These are phyloP conservation scores for Parascedosporium putredinis DNA, from an alignment of 2,329 filamentous ascomycete species.

Conservation along the genomic window DNA sequence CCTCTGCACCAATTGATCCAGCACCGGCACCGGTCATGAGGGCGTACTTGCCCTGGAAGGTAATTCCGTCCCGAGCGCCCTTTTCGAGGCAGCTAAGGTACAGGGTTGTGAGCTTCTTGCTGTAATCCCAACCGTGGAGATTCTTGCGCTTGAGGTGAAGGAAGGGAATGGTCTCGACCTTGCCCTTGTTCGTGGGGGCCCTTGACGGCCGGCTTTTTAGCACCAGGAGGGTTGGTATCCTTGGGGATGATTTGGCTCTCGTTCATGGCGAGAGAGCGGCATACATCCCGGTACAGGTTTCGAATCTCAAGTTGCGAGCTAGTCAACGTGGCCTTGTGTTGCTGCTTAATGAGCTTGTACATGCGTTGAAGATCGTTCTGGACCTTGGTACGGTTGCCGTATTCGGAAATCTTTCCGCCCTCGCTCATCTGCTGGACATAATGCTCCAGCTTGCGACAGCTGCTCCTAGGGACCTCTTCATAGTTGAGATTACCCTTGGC, in stretches of 20 bases:
- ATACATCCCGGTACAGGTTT: constrained; percentile 83
- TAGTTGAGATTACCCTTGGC: constrained; percentile 87
- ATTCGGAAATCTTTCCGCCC: constrained; percentile 96
- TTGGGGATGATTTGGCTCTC: constrained; percentile 93
- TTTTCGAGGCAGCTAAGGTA: constrained; percentile 90
- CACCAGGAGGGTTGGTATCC: constrained; percentile 52
- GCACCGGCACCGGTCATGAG: constrained; percentile 98
- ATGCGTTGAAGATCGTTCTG: constrained; percentile 91
- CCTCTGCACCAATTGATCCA: constrained; percentile 94
- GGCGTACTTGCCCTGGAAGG: constrained; percentile 88
- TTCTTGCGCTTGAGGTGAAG: constrained; percentile 91
- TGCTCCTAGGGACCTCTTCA: constrained; percentile 73
- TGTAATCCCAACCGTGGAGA: constrained; percentile 95
- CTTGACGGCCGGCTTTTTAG: constrained; percentile 41
- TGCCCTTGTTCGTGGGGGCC: constrained; percentile 58
- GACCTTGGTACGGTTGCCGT: constrained; percentile 95
- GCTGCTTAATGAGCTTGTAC: constrained; percentile 97
- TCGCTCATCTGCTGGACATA: constrained; percentile 98
- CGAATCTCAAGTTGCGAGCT: constrained; percentile 95
- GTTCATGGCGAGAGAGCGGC: constrained; percentile 93
- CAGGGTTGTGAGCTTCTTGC: constrained; percentile 90
- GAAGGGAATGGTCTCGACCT: constrained; percentile 96
- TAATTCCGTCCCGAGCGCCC: constrained; percentile 77
- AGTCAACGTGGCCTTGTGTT: constrained; percentile 86
- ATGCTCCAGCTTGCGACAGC: constrained; percentile 93